phyloP scores from a whole-genome alignment of 2,329 filamentous ascomycete species.

The Penicillium sp. region DNA sequence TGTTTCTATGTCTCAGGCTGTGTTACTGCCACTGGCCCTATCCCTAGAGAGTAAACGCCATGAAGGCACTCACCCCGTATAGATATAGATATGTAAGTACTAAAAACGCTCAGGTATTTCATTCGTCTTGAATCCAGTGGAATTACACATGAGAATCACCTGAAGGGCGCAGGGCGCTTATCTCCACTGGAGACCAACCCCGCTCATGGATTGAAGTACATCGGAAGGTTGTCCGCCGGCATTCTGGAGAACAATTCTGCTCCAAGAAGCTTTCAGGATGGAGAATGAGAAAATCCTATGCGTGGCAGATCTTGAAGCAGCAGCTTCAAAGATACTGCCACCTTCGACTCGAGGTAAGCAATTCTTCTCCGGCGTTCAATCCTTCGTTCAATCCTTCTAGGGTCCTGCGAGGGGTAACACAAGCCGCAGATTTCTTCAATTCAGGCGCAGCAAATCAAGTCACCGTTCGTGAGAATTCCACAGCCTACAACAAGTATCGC shows the following conservation, averaged over 20 bases:
- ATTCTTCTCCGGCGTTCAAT: not conserved
- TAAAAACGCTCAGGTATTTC: not conserved
- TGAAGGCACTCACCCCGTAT: too few species aligned
- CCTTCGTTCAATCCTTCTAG: not conserved
- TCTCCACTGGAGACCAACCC: constrained; percentile 2
- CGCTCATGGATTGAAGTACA: constrained; percentile 3
- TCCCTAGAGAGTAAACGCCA: not conserved
- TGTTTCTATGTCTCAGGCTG: not conserved
- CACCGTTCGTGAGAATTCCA: constrained; percentile 55
- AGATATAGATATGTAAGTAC: not conserved
- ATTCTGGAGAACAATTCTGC: not conserved
- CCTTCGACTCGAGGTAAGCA: constrained; percentile 19
- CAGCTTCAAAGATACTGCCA: constrained; percentile 18
- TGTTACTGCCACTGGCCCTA: not conserved
- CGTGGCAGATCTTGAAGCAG: constrained; percentile 24
- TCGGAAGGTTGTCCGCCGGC: too few species aligned
- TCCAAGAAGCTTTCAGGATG: constrained; percentile 8
- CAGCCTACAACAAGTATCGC: constrained; percentile 55
- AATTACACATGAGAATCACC: not conserved
- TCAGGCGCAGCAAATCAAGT: constrained; percentile 52
- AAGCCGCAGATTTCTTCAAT: constrained; percentile 57
- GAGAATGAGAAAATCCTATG: constrained; percentile 19
- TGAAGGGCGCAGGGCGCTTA: not conserved
- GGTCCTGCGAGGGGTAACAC: constrained; percentile 7
- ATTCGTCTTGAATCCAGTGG: not conserved